Evolutionary conservation across 768 basidiomycete species (phyloP), one percentile per base, ranked within the genome.

Genomic region (Amanita exitialis): DNA sequence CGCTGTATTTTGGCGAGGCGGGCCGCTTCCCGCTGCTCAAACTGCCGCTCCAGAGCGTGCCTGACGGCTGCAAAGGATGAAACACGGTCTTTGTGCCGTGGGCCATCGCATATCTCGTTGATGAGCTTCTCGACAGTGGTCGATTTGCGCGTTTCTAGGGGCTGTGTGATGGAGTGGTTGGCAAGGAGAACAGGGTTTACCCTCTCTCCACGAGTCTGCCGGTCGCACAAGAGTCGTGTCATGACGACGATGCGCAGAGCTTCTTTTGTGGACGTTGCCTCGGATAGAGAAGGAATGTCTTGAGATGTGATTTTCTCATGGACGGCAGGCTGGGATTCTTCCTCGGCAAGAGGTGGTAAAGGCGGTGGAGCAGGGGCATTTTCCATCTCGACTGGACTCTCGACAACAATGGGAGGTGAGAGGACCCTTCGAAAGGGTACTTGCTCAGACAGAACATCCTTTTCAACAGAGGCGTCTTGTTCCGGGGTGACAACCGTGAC

Each of bases 171-270:
- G 7, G 73, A 64, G 54, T 68, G 68, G 61, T 89, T 89, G 27
- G 78, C 73, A 56, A 74, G 63, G 12, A 90, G 67, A 18, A 90
- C 71, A 1, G 84, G 84, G 21, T 74, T 71, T 8, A 85, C 71
- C 18, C 78, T 76, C 57, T 85, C 82, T 36, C 76, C 73, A 18
- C 77, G 77, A 9, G 81, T 75, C 61, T 83, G 80, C 12, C 66
- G 70, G 60, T 86, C 82, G 54, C 68, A 71, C 32, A 76, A 71
- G 36, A 82, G 69, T 25, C 86, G 75, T 8, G 79, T 75, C 67
- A 79, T 77, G 23, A 85, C 72, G 12, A 82, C 77, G 23, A 82
- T 66, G 21, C 79, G 78, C 38, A 89, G 69, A 6, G 80, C 82
- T 42, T 87, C 86, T 42, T 67, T 62, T 6, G 78, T 69, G 9